A percentile compares a stretch with the other conserved stretches of the same genome.
Evolutionary conservation across 495 filamentous ascomycete genomes (phyloP).

Genomic region (Cetradonia linearis): DNA sequence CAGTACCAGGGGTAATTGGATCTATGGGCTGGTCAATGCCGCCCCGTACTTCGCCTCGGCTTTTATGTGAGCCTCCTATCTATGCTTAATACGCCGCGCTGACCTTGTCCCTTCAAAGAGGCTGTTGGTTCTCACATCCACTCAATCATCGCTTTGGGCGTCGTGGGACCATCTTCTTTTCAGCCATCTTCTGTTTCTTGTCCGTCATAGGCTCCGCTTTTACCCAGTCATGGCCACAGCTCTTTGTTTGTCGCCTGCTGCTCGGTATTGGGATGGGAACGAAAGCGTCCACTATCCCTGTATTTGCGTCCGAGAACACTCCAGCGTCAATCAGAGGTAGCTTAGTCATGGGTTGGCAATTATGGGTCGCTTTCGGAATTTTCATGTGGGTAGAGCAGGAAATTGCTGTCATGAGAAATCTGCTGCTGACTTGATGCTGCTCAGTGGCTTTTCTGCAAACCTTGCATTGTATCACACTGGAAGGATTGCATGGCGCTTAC

Average conservation of each 20-base stretch:
- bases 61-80: slow-evolving; percentile 29
- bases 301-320: slow-evolving; percentile 68
- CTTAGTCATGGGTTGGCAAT: slow-evolving; percentile 78
- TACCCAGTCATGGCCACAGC: slow-evolving; percentile 51
- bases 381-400: slow-evolving; percentile 35
- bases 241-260: slow-evolving; percentile 51
- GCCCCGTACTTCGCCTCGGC: slow-evolving; percentile 36
- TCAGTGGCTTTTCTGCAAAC: slow-evolving; percentile 56
- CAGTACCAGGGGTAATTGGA: slow-evolving; percentile 36
- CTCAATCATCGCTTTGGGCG: slow-evolving; percentile 57
- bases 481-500: slow-evolving; percentile 60
- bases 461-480: slow-evolving; percentile 50
- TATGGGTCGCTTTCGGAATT: slow-evolving; percentile 79
- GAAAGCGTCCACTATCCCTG: slow-evolving; percentile 49
- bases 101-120: slow-evolving; percentile 30
- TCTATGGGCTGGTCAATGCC: slow-evolving; percentile 39
- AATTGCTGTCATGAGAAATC: slow-evolving; percentile 10
- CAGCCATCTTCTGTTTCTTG: slow-evolving; percentile 53
- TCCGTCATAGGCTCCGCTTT: slow-evolving; percentile 57
- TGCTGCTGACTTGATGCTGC: not conserved
- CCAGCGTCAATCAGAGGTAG: slow-evolving; percentile 66
- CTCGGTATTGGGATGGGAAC: slow-evolving; percentile 65
- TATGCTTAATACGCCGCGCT: not conserved
- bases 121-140: slow-evolving; percentile 63
- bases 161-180: slow-evolving; percentile 56